These are phyloP conservation scores for Arthrinium puccinioides DNA, from an alignment of 2,329 filamentous ascomycete species.

Conservation along the genomic window DNA sequence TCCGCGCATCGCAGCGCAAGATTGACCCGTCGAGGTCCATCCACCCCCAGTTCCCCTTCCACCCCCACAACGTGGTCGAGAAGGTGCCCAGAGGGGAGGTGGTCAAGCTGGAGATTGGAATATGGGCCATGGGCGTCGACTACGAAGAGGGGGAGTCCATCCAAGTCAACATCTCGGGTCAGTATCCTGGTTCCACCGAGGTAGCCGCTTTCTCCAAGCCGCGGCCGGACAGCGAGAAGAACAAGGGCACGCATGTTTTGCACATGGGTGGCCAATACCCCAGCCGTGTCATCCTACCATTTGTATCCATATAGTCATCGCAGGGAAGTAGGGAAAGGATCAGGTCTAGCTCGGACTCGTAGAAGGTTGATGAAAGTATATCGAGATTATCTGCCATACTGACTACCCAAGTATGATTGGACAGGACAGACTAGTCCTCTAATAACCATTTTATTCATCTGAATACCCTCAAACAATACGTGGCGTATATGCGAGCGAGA, in stretches of 20 bases:
- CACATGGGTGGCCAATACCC: constrained; percentile 29
- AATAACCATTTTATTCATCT: too few relatives aligned
- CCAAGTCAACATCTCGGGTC: constrained; percentile 12
- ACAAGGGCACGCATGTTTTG: constrained; percentile 29
- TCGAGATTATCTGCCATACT: too few relatives aligned
- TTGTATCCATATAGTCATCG: too few relatives aligned
- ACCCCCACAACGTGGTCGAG: constrained; percentile 15
- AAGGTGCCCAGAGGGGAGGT: constrained; percentile 15
- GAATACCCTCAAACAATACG: too few relatives aligned
- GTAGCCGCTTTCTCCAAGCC: constrained; percentile 28
- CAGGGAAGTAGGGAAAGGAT: too few relatives aligned
- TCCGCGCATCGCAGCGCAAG: constrained; percentile 34
- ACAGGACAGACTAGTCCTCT: too few relatives aligned
- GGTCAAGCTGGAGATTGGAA: constrained; percentile 19
- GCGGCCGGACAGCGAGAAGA: constrained; percentile 31
- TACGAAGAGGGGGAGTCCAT: constrained; percentile 18
- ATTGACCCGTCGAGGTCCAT: constrained; percentile 24
- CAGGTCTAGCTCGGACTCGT: too few relatives aligned
- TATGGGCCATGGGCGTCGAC: constrained; percentile 21
- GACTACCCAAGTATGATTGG: too few relatives aligned
- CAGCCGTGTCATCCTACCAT: constrained; percentile 29
- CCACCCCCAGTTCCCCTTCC: constrained; percentile 20
- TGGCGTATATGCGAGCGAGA: too few relatives aligned
- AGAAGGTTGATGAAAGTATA: too few relatives aligned
- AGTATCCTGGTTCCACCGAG: constrained; percentile 30